A percentile compares a stretch with the other conserved stretches of the same genome.
phyloP scores from a whole-genome alignment of 2,329 filamentous ascomycete genomes.

The Apiospora saccharicola region DNA sequence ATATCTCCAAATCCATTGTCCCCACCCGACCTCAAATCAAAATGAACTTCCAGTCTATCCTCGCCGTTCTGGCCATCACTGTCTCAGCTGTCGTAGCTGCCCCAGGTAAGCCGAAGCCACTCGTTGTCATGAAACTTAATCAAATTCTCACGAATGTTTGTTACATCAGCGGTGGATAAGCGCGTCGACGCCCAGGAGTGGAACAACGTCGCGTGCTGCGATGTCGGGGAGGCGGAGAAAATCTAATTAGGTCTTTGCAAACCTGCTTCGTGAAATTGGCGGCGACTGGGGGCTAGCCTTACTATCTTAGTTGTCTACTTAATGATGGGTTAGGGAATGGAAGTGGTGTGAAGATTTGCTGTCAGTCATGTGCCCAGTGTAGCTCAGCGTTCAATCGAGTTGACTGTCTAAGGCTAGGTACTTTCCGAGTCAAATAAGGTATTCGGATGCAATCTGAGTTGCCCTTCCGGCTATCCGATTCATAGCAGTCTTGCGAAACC shows the following conservation, averaged over 20 bases:
- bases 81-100: slow-evolving; percentile 16
- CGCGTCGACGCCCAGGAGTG: slow-evolving; percentile 18
- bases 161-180: not conserved
- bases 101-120: not conserved
- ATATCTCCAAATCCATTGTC: not conserved
- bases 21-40: not conserved
- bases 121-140: not conserved
- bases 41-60: slow-evolving; percentile 21
- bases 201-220: not conserved
- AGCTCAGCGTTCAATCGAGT: no score
- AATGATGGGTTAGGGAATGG: no score
- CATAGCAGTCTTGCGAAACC: no score
- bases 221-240: not conserved
- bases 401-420: no score
- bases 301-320: no score
- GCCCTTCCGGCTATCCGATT: no score
- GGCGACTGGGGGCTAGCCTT: no score
- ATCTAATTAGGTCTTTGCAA: not conserved
- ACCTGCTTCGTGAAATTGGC: not conserved
- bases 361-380: no score
- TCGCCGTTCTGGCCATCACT: slow-evolving; percentile 6
- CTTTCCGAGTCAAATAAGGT: no score
- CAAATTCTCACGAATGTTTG: not conserved
- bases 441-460: no score
- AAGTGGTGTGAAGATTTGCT: no score